A percentile compares a stretch with the other conserved stretches of the same genome.
phyloP scores from a whole-genome alignment of 495 filamentous ascomycete genomes.

The Xylaria bambusicola region DNA sequence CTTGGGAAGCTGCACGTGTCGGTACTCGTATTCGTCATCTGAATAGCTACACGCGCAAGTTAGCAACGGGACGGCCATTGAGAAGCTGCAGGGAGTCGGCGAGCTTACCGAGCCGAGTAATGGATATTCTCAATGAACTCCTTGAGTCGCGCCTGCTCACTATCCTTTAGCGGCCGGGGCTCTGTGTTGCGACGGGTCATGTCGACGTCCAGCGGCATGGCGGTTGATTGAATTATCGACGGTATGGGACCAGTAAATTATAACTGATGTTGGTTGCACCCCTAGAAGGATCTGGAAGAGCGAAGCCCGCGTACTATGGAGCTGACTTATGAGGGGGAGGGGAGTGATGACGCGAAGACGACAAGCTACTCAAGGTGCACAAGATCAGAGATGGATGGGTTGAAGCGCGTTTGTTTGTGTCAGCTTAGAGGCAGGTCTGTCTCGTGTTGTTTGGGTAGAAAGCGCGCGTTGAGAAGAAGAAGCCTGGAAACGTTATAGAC shows the following conservation, averaged over 20 bases:
- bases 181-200: slow-evolving; percentile 77
- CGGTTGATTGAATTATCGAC: not conserved
- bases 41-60: slow-evolving; percentile 62
- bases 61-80: slow-evolving; percentile 10
- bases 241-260: not conserved
- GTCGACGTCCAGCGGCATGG: slow-evolving; percentile 68
- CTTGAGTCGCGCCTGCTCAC: slow-evolving; percentile 78
- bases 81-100: not conserved
- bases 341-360: not conserved
- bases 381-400: not conserved
- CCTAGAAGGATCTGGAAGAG: not conserved
- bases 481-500: not conserved
- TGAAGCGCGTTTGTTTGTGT: slow-evolving; percentile 14
- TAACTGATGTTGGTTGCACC: not conserved
- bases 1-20: slow-evolving; percentile 96
- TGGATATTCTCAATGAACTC: slow-evolving; percentile 92
- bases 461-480: slow-evolving; percentile 4
- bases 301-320: not conserved
- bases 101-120: slow-evolving; percentile 83
- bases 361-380: not conserved
- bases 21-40: slow-evolving; percentile 88
- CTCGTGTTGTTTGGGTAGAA: slow-evolving; percentile 14
- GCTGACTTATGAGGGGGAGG: not conserved
- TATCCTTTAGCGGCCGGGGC: slow-evolving; percentile 76
- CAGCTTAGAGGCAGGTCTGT: not conserved